These are phyloP conservation scores for Candida nanaspora DNA, from an alignment of 805 yeast species.

Conservation along the genomic window DNA sequence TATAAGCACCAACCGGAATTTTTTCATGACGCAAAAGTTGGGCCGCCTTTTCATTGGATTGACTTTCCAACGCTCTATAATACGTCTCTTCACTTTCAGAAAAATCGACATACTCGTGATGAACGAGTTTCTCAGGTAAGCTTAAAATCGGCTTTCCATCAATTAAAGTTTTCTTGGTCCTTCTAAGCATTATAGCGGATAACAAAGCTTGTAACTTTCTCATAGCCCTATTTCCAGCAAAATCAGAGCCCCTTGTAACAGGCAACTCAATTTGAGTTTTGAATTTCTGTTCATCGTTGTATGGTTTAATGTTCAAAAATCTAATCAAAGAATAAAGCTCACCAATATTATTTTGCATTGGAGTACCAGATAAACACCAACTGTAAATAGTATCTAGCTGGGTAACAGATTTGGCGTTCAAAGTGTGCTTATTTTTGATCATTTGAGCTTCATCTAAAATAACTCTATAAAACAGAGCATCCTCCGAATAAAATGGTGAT, in stretches of 20 bases:
- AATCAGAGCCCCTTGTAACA: slow-evolving; percentile 27
- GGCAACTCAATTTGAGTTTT: slow-evolving; percentile 50
- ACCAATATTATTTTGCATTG: slow-evolving; percentile 49
- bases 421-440: slow-evolving; percentile 42
- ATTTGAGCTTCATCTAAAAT: slow-evolving; percentile 52
- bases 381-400: slow-evolving; percentile 31
- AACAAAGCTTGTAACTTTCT: slow-evolving; percentile 60
- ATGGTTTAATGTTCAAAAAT: slow-evolving; percentile 54
- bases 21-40: slow-evolving; percentile 28
- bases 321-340: slow-evolving; percentile 46
- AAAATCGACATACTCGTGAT: slow-evolving; percentile 42
- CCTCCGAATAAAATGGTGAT: slow-evolving; percentile 56
- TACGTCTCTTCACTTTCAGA: slow-evolving; percentile 45
- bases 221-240: slow-evolving; percentile 30
- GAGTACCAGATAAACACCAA: slow-evolving; percentile 53
- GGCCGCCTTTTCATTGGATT: slow-evolving; percentile 46
- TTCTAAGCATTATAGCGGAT: slow-evolving; percentile 65
- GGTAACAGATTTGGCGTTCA: slow-evolving; percentile 40
- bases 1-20: slow-evolving; percentile 30
- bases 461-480: slow-evolving; percentile 45
- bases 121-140: slow-evolving; percentile 57
- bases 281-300: slow-evolving; percentile 50
- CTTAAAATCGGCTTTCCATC: slow-evolving; percentile 74
- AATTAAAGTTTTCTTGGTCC: slow-evolving; percentile 63
- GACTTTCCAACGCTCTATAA: slow-evolving; percentile 50